A percentile compares a stretch with the other conserved stretches of the same genome.
phyloP scores from a whole-genome alignment of 139 green algal genomes.

The Chlamydomonas sp. region DNA sequence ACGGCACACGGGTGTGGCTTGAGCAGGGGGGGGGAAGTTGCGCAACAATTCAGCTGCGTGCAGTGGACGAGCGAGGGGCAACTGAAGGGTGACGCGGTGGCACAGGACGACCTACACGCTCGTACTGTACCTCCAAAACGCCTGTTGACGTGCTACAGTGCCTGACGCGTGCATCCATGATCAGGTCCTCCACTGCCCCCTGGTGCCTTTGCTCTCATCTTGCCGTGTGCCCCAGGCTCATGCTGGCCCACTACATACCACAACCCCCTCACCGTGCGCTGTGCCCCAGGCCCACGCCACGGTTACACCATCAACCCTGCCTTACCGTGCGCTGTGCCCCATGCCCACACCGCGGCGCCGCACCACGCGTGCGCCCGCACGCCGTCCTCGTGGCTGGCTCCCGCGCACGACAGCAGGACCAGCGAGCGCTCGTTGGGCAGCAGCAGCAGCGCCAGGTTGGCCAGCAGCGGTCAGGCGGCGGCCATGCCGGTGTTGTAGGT shows the following conservation, averaged over 20 bases:
- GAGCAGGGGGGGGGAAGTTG: too few relatives aligned
- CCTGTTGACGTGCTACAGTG: too few relatives aligned
- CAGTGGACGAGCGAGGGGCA: constrained; percentile 9
- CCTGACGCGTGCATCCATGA: too few relatives aligned
- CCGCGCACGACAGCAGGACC: background rate
- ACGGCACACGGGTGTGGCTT: too few relatives aligned
- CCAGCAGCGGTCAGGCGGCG: background rate
- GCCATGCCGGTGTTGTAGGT: background rate
- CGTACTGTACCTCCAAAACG: too few relatives aligned
- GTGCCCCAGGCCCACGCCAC: too few relatives aligned
- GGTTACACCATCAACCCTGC: too few relatives aligned
- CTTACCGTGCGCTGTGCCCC: background rate
- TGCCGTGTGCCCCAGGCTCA: too few relatives aligned
- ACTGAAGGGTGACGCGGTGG: background rate
- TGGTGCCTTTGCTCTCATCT: too few relatives aligned
- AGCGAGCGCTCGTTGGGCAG: background rate
- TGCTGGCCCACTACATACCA: too few relatives aligned
- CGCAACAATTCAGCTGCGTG: background rate
- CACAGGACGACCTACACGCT: background rate
- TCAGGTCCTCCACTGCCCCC: too few relatives aligned
- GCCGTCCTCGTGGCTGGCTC: background rate
- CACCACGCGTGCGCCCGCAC: background rate
- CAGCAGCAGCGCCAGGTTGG: background rate
- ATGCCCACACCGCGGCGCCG: background rate
- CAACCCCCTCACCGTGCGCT: too few relatives aligned